Conservation (phyloP, 2,329 filamentous ascomycete genomes). For the Cladorrhinum sp. region DNA sequence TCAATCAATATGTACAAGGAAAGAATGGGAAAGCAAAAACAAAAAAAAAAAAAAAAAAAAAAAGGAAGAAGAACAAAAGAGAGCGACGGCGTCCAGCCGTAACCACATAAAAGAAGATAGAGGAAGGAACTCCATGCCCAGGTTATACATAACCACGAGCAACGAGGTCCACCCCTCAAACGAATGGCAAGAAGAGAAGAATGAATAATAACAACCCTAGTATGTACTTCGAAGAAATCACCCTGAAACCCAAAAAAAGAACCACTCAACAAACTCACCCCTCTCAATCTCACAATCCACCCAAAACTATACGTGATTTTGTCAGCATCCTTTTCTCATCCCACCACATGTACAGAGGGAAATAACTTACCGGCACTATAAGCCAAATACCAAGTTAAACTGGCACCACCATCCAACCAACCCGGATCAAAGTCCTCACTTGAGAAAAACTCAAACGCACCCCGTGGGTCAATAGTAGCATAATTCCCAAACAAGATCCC, state of each 20-base stretch:
- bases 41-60: no score
- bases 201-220: neutral
- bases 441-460: constrained; percentile 74
- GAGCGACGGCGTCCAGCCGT: no score
- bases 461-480: constrained; percentile 68
- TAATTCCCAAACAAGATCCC: constrained; percentile 81
- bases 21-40: no score
- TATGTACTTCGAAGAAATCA: neutral
- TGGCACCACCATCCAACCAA: constrained; percentile 80
- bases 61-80: no score
- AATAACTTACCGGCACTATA: constrained; percentile 66
- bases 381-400: constrained; percentile 80
- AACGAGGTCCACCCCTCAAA: neutral
- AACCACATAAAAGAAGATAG: no score
- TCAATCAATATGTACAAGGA: no score
- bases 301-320: constrained; percentile 18
- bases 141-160: neutral
- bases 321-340: neutral
- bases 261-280: neutral
- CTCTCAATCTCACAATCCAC: constrained; percentile 20
- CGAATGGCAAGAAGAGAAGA: neutral
- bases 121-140: neutral
- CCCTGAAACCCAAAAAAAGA: no score
- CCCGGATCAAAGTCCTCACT: constrained; percentile 60
- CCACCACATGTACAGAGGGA: neutral